Evolutionary conservation across 1,139 yeast genomes (phyloP), one percentile per base, ranked within the genome.

Genomic region (Nakaseomyces glabratus): DNA sequence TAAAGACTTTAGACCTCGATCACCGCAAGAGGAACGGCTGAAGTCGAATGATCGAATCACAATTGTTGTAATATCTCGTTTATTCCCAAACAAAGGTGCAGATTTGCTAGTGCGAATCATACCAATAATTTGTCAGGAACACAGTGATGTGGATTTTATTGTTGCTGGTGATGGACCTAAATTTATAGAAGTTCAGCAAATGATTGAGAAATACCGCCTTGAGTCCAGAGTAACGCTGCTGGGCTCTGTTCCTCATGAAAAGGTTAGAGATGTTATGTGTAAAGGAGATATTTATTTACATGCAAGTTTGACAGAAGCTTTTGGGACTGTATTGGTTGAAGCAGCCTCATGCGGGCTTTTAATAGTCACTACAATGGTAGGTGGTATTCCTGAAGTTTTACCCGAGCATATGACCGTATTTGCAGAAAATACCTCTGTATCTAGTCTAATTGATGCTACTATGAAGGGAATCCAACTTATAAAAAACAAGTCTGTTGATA

Each of bases 161-260:
- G 76, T 93, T 35, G 99, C 96, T 2, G 99, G 99, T 4, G 93
- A 86, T 56, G 99, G 99, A 0, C 99, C 99, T 1, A 84, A 85
- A 50, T 88, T 82, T 49, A 73, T 90, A 11, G 97, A 90, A 48
- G 63, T 93, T 40, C 96, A 88, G 55, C 98, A 93, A 55, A 88
- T 88, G 90, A 69, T 95, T 37, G 99, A 93, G 57, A 73, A 76
- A 43, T 72, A 79, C 56, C 76, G 85, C 46, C 62, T 93, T 15
- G 96, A 90, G 53, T 95, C 90, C 38, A 66, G 95, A 33, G 96
- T 93, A 1, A 76, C 77, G 31, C 66, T 93, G 13, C 67, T 86
- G 25, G 98, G 98, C 1, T 77, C 90, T 10, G 80, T 93, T 0
- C 73, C 82, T 28, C 99, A 93, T 55, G 98, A 93, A 55, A 79